Evolutionary conservation across 768 basidiomycete species (phyloP).

Genomic region (Trichaptum fuscoviolaceum): DNA sequence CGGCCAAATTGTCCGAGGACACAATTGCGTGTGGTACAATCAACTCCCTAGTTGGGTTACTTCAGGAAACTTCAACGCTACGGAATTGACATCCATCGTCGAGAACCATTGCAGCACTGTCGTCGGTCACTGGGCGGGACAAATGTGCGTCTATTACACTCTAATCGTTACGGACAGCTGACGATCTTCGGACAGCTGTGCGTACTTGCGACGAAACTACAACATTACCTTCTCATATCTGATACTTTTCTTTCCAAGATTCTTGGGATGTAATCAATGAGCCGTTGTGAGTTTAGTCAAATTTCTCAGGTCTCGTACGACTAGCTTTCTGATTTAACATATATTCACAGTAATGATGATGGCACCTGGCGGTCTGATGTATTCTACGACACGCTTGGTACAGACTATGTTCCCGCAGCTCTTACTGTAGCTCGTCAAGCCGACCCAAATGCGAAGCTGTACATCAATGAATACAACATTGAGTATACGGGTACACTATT

Average conservation of each 20-base stretch:
- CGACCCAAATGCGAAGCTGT: conserved; percentile 52
- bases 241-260: conserved; percentile 21
- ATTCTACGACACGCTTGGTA: conserved; percentile 46
- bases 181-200: conserved; percentile 13
- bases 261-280: conserved; percentile 53
- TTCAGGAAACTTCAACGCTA: conserved; percentile 23
- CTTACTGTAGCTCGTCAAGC: conserved; percentile 47
- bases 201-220: background rate
- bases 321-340: background rate
- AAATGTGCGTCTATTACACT: conserved; percentile 23
- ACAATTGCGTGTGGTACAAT: conserved; percentile 40
- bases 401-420: conserved; percentile 46
- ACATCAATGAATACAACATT: conserved; percentile 40
- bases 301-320: background rate
- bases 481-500: conserved; percentile 17
- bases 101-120: conserved; percentile 30
- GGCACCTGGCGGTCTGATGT: conserved; percentile 49
- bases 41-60: conserved; percentile 39
- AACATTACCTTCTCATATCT: background rate
- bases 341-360: conserved; percentile 40
- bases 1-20: conserved; percentile 43
- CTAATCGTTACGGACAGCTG: background rate
- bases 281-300: conserved; percentile 2
- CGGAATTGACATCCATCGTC: conserved; percentile 27
- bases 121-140: conserved; percentile 33